Percentiles rank a stretch among this genome's conserved stretches.
Conservation (phyloP, 169 alveolate species). For the Eimeria zaria region DNA sequence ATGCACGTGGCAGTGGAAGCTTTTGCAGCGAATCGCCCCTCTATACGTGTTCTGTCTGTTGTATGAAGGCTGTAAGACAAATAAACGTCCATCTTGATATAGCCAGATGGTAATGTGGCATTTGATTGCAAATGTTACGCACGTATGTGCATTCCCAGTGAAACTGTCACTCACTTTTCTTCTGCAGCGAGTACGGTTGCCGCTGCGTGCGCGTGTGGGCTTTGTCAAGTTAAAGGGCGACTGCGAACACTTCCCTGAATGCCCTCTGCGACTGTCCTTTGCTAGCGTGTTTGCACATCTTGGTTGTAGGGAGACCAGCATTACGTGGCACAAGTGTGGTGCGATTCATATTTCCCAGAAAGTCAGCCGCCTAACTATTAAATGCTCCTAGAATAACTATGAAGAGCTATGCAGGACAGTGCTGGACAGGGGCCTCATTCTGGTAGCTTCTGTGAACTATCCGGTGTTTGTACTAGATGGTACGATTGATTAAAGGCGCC, state of each 20-base stretch:
- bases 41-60: not conserved
- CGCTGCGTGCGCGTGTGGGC: not conserved
- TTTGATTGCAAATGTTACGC: not conserved
- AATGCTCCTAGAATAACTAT: not conserved
- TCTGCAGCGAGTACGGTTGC: slow-evolving; percentile 19
- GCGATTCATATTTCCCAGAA: not conserved
- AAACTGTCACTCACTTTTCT: not conserved
- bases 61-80: not conserved
- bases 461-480: not conserved
- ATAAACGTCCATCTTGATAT: not conserved
- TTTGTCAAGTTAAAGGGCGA: not conserved
- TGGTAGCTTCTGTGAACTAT: not conserved
- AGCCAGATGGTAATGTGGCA: not conserved
- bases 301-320: not conserved
- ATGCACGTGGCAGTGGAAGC: not conserved
- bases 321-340: not conserved
- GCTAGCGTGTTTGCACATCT: not conserved
- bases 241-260: not conserved
- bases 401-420: not conserved
- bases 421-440: not conserved
- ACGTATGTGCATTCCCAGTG: not conserved
- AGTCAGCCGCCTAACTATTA: not conserved
- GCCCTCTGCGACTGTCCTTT: not conserved
- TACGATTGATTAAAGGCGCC: not conserved
- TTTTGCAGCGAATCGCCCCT: not conserved